Percentiles rank a stretch among this genome's conserved stretches.
Evolutionary conservation across 305 asterid genomes (phyloP).

Genomic region (Solanum hybrid): DNA sequence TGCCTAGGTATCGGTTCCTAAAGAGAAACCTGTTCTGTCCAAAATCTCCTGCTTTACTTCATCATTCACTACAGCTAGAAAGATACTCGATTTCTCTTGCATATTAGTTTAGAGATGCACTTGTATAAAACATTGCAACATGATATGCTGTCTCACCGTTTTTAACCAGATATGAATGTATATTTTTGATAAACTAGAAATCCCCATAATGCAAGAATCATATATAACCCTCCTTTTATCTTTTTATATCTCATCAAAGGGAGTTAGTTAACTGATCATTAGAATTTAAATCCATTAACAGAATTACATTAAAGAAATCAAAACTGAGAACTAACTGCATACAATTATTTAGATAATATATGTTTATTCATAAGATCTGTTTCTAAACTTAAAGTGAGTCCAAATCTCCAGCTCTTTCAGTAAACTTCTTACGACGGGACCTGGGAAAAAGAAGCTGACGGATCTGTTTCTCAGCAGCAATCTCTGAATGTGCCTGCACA

Average conservation of each 20-base stretch:
- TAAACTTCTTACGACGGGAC: slow-evolving; percentile 45
- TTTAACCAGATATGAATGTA: too few relatives aligned
- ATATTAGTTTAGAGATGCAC: too few relatives aligned
- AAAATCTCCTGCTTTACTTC: too few relatives aligned
- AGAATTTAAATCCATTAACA: neutral
- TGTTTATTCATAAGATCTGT: neutral
- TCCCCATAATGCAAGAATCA: neutral
- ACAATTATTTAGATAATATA: neutral
- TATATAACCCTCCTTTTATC: neutral
- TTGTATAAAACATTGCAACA: too few relatives aligned
- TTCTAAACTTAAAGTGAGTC: slow-evolving; percentile 26
- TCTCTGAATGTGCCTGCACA: slow-evolving; percentile 50
- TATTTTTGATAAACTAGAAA: neutral
- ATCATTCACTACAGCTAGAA: too few relatives aligned
- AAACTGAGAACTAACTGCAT: neutral
- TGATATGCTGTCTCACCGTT: too few relatives aligned
- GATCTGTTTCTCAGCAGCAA: slow-evolving; percentile 73
- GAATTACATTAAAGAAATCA: neutral
- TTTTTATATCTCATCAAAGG: neutral
- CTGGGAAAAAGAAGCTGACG: slow-evolving; percentile 62
- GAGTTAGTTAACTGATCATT: neutral
- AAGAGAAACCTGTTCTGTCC: too few relatives aligned
- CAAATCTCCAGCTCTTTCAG: slow-evolving; percentile 23
- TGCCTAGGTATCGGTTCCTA: too few relatives aligned
- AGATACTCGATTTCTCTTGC: too few relatives aligned